Conservation (phyloP, 139 green algal genomes). For the Diplosphaera chodatii region DNA sequence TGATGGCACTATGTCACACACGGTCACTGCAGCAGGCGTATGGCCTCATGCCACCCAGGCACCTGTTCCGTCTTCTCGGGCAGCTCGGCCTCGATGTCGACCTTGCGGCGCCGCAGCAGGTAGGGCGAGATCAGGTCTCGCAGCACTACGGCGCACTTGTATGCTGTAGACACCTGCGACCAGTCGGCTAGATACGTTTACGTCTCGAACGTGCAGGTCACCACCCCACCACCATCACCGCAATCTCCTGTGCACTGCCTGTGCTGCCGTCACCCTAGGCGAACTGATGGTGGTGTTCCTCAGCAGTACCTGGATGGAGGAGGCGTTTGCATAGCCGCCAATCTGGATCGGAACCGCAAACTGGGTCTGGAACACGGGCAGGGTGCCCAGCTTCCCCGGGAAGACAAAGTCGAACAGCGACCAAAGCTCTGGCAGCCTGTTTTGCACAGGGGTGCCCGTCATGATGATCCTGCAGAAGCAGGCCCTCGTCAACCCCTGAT, state of each 20-base stretch:
- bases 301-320: conserved; percentile 39
- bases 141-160: conserved; percentile 87
- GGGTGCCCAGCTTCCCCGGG: conserved; percentile 90
- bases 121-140: conserved; percentile 93
- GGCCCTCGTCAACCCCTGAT: neutral
- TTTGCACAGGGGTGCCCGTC: conserved; percentile 93
- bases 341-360: conserved; percentile 92
- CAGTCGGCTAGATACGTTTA: too few species aligned
- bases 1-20: too few species aligned
- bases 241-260: too few species aligned
- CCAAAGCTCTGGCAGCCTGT: conserved; percentile 94
- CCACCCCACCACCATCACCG: too few species aligned
- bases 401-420: conserved; percentile 99
- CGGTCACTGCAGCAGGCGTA: neutral
- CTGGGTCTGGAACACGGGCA: conserved; percentile 93
- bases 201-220: too few species aligned
- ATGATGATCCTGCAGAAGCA: conserved; percentile 72
- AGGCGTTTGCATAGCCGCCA: conserved; percentile 85
- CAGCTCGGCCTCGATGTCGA: conserved; percentile 80
- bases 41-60: neutral
- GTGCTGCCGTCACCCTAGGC: too few species aligned
- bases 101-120: conserved; percentile 89
- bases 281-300: too few species aligned
- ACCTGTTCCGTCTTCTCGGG: conserved; percentile 92
- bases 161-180: conserved; percentile 76